These are phyloP conservation scores for Trichodelitschia bisporula DNA, from an alignment of 495 filamentous ascomycete genomes.

Conservation along the genomic window DNA sequence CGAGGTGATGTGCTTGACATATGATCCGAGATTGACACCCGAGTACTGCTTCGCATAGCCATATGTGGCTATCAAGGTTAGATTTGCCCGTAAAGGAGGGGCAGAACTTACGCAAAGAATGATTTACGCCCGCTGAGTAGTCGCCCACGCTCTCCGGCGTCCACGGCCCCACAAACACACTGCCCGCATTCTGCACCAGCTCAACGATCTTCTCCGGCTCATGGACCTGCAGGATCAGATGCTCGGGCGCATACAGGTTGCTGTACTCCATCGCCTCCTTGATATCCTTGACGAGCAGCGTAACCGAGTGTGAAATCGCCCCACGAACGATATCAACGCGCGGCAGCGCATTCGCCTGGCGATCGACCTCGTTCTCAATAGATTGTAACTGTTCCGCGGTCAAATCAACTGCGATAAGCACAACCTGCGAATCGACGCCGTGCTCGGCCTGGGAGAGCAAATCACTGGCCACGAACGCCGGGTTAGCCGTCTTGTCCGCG, in stretches of 20 bases:
- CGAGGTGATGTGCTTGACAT: slow-evolving; percentile 90
- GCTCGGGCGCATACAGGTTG: slow-evolving; percentile 93
- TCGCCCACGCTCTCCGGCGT: slow-evolving; percentile 94
- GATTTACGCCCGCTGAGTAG: slow-evolving; percentile 93
- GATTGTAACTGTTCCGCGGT: slow-evolving; percentile 41
- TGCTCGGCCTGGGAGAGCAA: slow-evolving; percentile 91
- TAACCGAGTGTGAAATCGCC: slow-evolving; percentile 78
- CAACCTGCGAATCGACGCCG: slow-evolving; percentile 82
- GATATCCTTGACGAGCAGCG: slow-evolving; percentile 54
- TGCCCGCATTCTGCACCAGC: slow-evolving; percentile 78
- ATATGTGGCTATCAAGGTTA: slow-evolving; percentile 46
- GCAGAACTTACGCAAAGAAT: slow-evolving; percentile 63
- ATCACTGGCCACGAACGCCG: slow-evolving; percentile 86
- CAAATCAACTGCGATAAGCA: slow-evolving; percentile 70
- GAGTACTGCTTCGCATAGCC: slow-evolving; percentile 97
- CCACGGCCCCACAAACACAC: slow-evolving; percentile 87
- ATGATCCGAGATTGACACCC: slow-evolving; percentile 83
- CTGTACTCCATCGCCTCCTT: slow-evolving; percentile 67
- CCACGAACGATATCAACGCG: slow-evolving; percentile 81
- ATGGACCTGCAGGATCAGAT: slow-evolving; percentile 75
- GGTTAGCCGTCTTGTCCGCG: slow-evolving; percentile 74
- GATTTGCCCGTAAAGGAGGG: not conserved
- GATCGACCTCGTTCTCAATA: slow-evolving; percentile 77
- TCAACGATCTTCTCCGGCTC: slow-evolving; percentile 46
- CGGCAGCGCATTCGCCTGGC: slow-evolving; percentile 69